phyloP scores from a whole-genome alignment of 2,329 filamentous ascomycete genomes.

The Chrysoporthe puriensis region DNA sequence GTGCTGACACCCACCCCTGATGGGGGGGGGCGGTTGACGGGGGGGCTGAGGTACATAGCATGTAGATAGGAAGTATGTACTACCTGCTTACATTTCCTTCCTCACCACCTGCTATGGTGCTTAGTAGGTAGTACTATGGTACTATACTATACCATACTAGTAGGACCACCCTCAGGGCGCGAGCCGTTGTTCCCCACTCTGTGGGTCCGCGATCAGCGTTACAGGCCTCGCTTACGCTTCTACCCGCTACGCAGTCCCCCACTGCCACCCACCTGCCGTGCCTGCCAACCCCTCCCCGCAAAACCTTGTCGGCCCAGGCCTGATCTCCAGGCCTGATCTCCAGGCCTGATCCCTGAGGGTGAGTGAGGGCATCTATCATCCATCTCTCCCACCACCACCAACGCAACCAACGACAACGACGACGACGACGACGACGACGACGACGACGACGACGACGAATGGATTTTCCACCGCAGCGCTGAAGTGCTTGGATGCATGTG shows the following conservation, averaged over 20 bases:
- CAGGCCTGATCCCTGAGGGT: constrained; percentile 22
- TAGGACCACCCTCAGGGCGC: not conserved
- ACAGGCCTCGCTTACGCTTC: constrained; percentile 21
- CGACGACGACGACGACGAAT: too few relatives aligned
- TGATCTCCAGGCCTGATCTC: not conserved
- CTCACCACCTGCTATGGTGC: not conserved
- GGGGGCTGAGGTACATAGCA: too few relatives aligned
- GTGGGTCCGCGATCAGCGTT: constrained; percentile 11
- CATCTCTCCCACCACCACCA: too few relatives aligned
- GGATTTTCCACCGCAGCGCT: too few relatives aligned
- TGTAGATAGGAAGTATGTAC: not conserved
- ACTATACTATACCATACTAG: not conserved
- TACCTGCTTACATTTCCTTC: not conserved
- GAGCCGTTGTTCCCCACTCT: not conserved
- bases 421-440: too few relatives aligned
- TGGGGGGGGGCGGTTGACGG: too few relatives aligned
- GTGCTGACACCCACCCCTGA: too few relatives aligned
- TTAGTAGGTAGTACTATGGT: not conserved
- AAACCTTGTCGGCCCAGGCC: not conserved
- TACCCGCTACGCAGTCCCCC: constrained; percentile 11
- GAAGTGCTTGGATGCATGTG: too few relatives aligned
- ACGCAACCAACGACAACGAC: too few relatives aligned
- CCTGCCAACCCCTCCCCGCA: not conserved
- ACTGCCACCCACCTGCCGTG: not conserved
- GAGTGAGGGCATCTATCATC: too few relatives aligned